Conservation (phyloP, 2,329 filamentous ascomycete genomes). For the Colletotrichum karsti region DNA sequence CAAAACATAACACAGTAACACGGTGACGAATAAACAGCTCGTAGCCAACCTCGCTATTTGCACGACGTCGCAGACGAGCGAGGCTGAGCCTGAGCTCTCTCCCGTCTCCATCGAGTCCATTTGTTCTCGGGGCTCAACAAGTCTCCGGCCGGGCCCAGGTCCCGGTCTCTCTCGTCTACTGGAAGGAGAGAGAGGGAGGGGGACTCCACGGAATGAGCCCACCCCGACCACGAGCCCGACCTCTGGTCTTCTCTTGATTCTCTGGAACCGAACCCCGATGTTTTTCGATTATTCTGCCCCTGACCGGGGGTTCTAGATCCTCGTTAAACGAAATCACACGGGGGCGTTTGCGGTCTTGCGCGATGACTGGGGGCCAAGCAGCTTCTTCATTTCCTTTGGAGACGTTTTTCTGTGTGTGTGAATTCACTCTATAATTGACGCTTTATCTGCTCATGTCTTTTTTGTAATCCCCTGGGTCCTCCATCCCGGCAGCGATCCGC, state of each 20-base stretch:
- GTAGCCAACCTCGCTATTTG: neutral
- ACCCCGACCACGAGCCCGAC: neutral
- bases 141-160: neutral
- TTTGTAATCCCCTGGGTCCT: neutral
- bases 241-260: neutral
- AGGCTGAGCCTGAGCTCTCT: constrained; percentile 24
- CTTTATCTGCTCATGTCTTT: neutral
- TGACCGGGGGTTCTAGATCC: neutral
- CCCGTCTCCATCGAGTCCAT: no score
- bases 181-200: no score
- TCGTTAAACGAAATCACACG: constrained; percentile 9
- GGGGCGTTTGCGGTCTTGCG: no score
- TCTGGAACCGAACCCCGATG: neutral
- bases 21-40: neutral
- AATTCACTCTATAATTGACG: neutral
- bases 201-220: constrained; percentile 10
- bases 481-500: constrained; percentile 10
- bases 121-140: neutral
- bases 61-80: constrained; percentile 15
- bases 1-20: neutral
- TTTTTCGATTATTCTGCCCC: no score
- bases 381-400: neutral
- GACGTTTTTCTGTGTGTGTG: neutral
- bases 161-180: no score
- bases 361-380: no score